Conservation (phyloP, 176 grass and related monocot genomes). For the Bromus sterilis region DNA sequence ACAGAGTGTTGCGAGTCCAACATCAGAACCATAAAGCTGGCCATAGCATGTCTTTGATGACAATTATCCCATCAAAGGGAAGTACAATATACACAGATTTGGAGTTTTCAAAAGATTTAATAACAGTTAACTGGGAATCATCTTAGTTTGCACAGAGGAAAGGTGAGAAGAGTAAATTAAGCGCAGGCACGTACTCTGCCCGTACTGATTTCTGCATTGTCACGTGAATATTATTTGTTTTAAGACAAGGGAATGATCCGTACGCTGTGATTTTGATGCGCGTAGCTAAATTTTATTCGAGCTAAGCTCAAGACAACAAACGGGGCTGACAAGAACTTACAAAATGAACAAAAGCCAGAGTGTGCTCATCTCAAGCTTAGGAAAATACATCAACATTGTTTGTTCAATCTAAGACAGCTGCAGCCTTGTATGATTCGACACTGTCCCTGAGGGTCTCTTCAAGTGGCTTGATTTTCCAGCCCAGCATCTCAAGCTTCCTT, state of each 20-base stretch:
- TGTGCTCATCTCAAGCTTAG: background rate
- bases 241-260: background rate
- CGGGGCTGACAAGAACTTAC: background rate
- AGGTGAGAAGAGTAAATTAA: background rate
- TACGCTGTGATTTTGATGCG: background rate
- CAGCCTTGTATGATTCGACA: constrained; percentile 28
- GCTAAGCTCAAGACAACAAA: background rate
- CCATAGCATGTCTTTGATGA: no score
- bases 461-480: constrained; percentile 32
- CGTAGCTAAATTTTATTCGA: background rate
- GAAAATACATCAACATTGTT: background rate
- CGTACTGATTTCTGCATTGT: background rate
- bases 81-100: no score
- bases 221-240: background rate
- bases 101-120: no score
- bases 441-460: constrained; percentile 36
- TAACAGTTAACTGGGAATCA: no score
- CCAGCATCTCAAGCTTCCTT: constrained; percentile 36
- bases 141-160: no score
- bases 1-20: no score
- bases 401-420: background rate
- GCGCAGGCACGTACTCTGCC: background rate
- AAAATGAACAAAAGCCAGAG: background rate
- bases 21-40: no score
- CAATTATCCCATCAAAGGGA: no score